A percentile compares a stretch with the other conserved stretches of the same genome.
phyloP scores from a whole-genome alignment of 495 filamentous ascomycete species.

The Penicillium ochrochloron region DNA sequence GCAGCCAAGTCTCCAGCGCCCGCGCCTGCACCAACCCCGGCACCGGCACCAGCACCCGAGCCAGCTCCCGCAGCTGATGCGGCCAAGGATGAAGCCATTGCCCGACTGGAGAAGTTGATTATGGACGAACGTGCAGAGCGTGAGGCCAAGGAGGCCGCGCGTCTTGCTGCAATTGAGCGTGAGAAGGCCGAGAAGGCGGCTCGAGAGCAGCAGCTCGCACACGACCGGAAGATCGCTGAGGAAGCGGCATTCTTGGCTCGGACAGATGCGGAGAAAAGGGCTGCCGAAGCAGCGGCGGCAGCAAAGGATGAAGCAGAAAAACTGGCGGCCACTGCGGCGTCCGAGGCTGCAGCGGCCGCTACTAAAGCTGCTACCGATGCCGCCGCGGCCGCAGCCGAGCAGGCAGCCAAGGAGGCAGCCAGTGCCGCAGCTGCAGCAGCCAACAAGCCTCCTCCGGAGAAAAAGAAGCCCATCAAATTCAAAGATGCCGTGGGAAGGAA shows the following conservation, averaged over 20 bases:
- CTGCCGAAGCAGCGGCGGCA: constrained; percentile 29
- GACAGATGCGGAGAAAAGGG: constrained; percentile 38
- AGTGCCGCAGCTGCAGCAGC: constrained; percentile 14
- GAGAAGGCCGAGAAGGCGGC: constrained; percentile 58
- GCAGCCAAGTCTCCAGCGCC: constrained; percentile 27
- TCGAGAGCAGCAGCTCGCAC: constrained; percentile 53
- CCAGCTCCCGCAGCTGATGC: constrained; percentile 33
- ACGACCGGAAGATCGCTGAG: constrained; percentile 46
- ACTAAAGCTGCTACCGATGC: constrained; percentile 20
- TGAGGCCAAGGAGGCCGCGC: constrained; percentile 50
- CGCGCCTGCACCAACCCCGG: constrained; percentile 8
- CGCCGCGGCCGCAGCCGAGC: constrained; percentile 20
- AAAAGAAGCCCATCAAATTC: constrained; percentile 75
- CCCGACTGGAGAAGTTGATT: constrained; percentile 56
- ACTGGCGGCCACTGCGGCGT: constrained; percentile 27
- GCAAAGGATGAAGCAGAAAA: constrained; percentile 37
- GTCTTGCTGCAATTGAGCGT: constrained; percentile 41
- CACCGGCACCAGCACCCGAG: constrained; percentile 11
- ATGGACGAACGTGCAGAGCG: constrained; percentile 53
- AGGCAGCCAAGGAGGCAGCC: constrained; percentile 4
- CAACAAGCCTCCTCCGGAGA: constrained; percentile 42
- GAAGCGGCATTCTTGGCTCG: constrained; percentile 49
- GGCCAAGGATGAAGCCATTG: constrained; percentile 57
- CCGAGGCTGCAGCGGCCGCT: constrained; percentile 20
- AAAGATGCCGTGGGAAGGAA: constrained; percentile 86